Conservation (phyloP, 192 early-diverging fungal genomes). For the Podila minutissima region DNA sequence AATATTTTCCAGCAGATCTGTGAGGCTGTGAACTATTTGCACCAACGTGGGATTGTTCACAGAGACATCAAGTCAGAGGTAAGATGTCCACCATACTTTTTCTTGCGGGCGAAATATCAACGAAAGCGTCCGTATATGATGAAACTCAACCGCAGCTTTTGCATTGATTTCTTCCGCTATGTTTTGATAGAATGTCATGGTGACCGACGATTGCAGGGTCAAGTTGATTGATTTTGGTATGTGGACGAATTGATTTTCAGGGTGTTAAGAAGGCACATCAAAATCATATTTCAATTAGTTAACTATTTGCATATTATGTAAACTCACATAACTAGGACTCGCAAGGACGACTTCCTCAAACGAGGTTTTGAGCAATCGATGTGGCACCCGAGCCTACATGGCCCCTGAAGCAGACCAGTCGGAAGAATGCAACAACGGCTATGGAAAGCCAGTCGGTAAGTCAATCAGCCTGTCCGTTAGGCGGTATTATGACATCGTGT, state of each 20-base stretch:
- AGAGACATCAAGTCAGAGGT: constrained; percentile 51
- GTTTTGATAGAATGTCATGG: constrained; percentile 40
- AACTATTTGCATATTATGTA: not conserved
- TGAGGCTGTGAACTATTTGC: constrained; percentile 29
- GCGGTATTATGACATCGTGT: too few relatives aligned
- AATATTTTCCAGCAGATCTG: constrained; percentile 29
- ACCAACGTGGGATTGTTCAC: constrained; percentile 15
- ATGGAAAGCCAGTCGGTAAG: constrained; percentile 24
- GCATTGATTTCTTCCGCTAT: not conserved
- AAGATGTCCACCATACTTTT: not conserved
- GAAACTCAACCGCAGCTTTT: not conserved
- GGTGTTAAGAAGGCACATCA: too few relatives aligned
- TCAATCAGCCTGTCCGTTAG: too few relatives aligned
- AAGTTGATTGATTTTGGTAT: constrained; percentile 47
- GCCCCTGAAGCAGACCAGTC: constrained; percentile 20
- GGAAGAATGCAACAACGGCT: constrained; percentile 24
- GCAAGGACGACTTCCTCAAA: not conserved
- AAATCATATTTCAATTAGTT: too few relatives aligned
- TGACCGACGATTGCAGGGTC: not conserved
- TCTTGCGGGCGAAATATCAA: too few relatives aligned
- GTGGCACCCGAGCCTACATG: constrained; percentile 35
- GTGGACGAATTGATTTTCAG: not conserved
- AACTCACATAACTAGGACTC: constrained; percentile 13
- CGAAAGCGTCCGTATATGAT: not conserved
- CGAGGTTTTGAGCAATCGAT: not conserved